Conservation (phyloP, 73 alveolate species). For the Symbiodinium natans region DNA sequence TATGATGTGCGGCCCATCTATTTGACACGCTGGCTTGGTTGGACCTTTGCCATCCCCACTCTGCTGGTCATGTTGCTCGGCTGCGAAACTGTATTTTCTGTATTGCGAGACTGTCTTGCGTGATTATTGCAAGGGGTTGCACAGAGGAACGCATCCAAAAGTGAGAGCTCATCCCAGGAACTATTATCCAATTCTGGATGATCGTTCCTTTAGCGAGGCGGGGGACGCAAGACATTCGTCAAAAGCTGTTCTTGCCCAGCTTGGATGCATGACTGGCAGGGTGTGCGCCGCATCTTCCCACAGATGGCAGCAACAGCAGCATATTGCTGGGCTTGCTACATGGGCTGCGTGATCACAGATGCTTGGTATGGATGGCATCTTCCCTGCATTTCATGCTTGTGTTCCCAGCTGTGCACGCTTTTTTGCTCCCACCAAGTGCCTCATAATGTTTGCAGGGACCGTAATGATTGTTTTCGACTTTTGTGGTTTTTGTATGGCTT, state of each 20-base stretch:
- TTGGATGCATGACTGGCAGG: background rate
- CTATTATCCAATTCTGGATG: slow-evolving; percentile 32
- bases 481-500: no score
- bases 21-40: slow-evolving; percentile 32
- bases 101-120: background rate
- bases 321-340: slow-evolving; percentile 33
- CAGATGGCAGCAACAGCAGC: background rate
- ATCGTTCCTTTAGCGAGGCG: background rate
- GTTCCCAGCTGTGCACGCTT: no score
- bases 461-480: no score
- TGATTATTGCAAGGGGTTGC: background rate
- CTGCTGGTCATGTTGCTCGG: background rate
- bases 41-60: slow-evolving; percentile 70
- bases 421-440: no score
- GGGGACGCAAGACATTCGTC: background rate
- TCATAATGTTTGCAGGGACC: no score
- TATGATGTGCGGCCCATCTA: slow-evolving; percentile 37
- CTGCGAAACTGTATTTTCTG: no score
- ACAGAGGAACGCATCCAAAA: background rate
- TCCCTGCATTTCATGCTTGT: no score
- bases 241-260: background rate
- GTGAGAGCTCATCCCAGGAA: background rate
- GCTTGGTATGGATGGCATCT: slow-evolving; percentile 41
- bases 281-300: background rate
- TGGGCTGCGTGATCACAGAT: slow-evolving; percentile 25